These are phyloP conservation scores for Fusarium devonianum DNA, from an alignment of 2,329 filamentous ascomycete species.

Conservation along the genomic window DNA sequence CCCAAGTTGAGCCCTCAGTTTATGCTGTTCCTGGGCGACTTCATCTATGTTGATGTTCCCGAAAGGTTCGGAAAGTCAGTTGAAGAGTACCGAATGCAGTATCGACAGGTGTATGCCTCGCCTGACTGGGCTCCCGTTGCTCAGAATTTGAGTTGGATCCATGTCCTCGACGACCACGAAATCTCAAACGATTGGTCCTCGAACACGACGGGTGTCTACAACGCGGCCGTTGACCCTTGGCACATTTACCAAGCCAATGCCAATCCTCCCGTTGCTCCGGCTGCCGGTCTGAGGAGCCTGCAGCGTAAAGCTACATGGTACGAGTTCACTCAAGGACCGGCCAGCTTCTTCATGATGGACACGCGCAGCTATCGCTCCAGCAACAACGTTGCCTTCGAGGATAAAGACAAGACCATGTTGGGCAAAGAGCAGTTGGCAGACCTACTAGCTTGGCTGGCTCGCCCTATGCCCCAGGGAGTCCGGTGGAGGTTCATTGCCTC, in stretches of 20 bases:
- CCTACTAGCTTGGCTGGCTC: constrained; percentile 77
- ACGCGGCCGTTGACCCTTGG: constrained; percentile 83
- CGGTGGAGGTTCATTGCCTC: constrained; percentile 94
- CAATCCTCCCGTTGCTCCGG: constrained; percentile 77
- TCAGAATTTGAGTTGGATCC: constrained; percentile 91
- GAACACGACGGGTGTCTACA: constrained; percentile 82
- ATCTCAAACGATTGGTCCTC: constrained; percentile 92
- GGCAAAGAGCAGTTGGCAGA: constrained; percentile 80
- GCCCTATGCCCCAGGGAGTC: constrained; percentile 76
- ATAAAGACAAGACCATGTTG: constrained; percentile 83
- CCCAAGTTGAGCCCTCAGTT: constrained; percentile 76
- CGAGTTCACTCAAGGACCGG: constrained; percentile 86
- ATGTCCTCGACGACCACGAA: constrained; percentile 96
- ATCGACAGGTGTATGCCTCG: constrained; percentile 93
- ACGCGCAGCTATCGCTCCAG: constrained; percentile 85
- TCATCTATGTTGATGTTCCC: constrained; percentile 91
- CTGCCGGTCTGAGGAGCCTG: constrained; percentile 51
- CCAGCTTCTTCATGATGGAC: constrained; percentile 93
- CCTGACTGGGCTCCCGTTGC: constrained; percentile 85
- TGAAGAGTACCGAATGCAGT: constrained; percentile 87
- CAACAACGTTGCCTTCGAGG: constrained; percentile 65
- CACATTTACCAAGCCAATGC: constrained; percentile 82
- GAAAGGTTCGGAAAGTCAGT: constrained; percentile 74
- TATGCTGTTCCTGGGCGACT: constrained; percentile 85
- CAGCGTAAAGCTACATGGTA: constrained; percentile 77